These are phyloP conservation scores for Neurospora sp. DNA, from an alignment of 495 filamentous ascomycete genomes.

Conservation along the genomic window DNA sequence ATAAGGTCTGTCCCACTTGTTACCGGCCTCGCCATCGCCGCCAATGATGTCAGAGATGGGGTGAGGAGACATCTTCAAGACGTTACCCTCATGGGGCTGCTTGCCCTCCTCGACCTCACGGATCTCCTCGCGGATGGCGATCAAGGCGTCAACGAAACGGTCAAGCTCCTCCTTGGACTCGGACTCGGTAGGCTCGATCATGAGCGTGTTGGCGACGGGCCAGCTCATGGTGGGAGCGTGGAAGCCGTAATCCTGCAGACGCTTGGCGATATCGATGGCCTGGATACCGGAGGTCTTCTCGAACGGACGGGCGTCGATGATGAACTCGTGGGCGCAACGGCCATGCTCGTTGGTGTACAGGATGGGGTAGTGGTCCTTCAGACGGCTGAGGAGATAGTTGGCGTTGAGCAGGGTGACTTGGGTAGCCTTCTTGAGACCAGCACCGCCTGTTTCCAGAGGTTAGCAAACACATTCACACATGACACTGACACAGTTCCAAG, in stretches of 20 bases:
- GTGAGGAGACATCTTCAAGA: constrained; percentile 89
- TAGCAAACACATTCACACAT: constrained; percentile 1
- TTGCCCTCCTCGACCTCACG: constrained; percentile 71
- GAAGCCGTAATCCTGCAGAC: constrained; percentile 96
- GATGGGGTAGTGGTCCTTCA: constrained; percentile 83
- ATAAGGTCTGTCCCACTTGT: constrained; percentile 71
- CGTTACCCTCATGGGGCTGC: constrained; percentile 70
- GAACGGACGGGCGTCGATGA: constrained; percentile 82
- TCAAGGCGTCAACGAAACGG: constrained; percentile 86
- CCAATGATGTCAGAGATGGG: constrained; percentile 69
- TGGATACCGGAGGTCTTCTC: constrained; percentile 79
- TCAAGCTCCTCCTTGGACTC: constrained; percentile 92
- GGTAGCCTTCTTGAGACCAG: constrained; percentile 87
- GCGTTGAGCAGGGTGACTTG: constrained; percentile 92
- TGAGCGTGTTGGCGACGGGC: constrained; percentile 92
- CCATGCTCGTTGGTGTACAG: constrained; percentile 83
- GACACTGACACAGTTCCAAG: neutral
- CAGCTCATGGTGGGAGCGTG: constrained; percentile 98
- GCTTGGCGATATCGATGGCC: constrained; percentile 95
- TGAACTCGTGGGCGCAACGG: constrained; percentile 97
- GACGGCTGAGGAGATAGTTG: constrained; percentile 90
- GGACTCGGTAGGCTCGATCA: constrained; percentile 97
- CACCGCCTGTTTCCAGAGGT: constrained; percentile 40
- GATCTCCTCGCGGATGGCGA: constrained; percentile 83
- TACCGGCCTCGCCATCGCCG: constrained; percentile 35